Base-by-base conservation (phyloP, 2,329 filamentous ascomycete genomes). In the Neospermospora avenae region DNA sequence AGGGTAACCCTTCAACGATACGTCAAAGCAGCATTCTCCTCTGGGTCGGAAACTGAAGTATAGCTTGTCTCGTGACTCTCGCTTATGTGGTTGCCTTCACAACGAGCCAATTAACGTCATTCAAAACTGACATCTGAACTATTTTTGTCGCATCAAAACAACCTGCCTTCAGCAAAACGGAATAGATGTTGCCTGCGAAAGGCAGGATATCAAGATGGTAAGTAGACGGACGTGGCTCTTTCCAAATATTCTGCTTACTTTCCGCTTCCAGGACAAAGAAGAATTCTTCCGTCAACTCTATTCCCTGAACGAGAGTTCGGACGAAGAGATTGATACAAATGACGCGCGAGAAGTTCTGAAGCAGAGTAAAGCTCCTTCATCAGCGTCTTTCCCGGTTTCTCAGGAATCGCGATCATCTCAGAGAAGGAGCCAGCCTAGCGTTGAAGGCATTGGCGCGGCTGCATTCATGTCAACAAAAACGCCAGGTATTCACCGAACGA, bases 321-420 rank as follows among this genome's bases (percentile, higher is more conserved):
- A 71, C 34, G 61, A 65, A 7, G 69, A 71, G 44, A 59, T 61
- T 28, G 62, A 63, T 52, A 57, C 57, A 14, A 65, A 69, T 35
- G 58, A 69, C 28, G 56, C 60, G 11, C 48, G 63, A 16, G 55
- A 62, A 24, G 42, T 65, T 10, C 41, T 67, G 2, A 52, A 56
- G 37, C 52, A 59, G 25, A 53, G 59, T 14, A 62, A 58, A 3
- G 41, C 52, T 41, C 44, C 62, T 74, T 42, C 35, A 25, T 39
- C 35, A 20, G 34, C 52, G 74, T 77, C 39, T 4, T 31, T 41
- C 11, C 16, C 57, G 76, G 71, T 52, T 73, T 74, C 64, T 73
- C 74, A 2, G 76, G 76, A 61, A 77, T 63, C 48, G 75, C 76
- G 64, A 25, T 45, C 8, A 14, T 46, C 34, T 14, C 25, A 39